These are phyloP conservation scores for Peterozyma xylosa DNA, from an alignment of 805 yeast genomes.

Conservation along the genomic window DNA sequence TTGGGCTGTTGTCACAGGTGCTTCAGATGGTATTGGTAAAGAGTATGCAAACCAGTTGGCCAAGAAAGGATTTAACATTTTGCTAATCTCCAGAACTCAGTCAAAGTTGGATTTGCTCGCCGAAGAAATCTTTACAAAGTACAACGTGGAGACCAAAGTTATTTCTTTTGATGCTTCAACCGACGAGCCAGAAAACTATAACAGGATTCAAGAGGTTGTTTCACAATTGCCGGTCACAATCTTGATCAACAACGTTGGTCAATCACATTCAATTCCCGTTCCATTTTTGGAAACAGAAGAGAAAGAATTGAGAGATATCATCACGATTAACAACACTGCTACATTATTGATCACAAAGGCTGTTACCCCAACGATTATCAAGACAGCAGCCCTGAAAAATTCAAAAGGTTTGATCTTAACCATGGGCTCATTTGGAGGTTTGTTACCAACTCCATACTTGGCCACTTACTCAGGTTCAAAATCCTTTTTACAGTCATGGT, in stretches of 20 bases:
- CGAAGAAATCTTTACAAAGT: constrained; percentile 51
- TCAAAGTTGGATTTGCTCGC: constrained; percentile 66
- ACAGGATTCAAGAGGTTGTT: constrained; percentile 36
- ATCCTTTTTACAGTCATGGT: constrained; percentile 92
- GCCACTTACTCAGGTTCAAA: constrained; percentile 96
- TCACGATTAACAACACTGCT: constrained; percentile 78
- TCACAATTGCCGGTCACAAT: constrained; percentile 57
- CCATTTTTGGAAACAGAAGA: constrained; percentile 78
- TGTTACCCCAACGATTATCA: constrained; percentile 63
- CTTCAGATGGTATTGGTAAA: constrained; percentile 96
- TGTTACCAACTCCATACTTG: constrained; percentile 84
- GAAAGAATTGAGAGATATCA: constrained; percentile 68
- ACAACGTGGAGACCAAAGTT: constrained; percentile 53
- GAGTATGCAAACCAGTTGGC: constrained; percentile 88
- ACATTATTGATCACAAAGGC: constrained; percentile 78
- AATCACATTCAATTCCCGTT: constrained; percentile 90
- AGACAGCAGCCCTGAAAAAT: constrained; percentile 32
- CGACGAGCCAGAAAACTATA: constrained; percentile 54
- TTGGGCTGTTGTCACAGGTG: constrained; percentile 97
- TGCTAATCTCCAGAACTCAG: constrained; percentile 78
- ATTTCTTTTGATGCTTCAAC: constrained; percentile 75
- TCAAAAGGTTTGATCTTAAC: constrained; percentile 75
- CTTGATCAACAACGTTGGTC: constrained; percentile 89
- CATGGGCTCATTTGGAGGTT: constrained; percentile 96
- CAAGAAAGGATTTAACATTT: constrained; percentile 70